Base-by-base conservation (phyloP, 2,329 filamentous ascomycete species). In the Cryphonectria japonica region DNA sequence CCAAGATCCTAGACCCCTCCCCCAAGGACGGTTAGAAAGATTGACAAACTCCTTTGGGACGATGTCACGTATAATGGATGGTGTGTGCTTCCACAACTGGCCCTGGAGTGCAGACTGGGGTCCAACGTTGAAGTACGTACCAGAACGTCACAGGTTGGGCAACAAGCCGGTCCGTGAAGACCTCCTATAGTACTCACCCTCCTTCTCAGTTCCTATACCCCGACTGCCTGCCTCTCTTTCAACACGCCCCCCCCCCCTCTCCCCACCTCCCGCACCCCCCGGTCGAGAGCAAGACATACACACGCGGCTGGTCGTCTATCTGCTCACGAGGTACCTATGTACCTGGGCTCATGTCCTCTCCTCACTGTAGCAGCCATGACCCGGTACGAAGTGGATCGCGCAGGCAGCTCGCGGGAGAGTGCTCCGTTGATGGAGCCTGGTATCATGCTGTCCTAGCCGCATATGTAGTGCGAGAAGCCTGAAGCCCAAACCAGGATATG, bases 61-160 rank as follows among this genome's bases (percentile, higher is more conserved):
- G 46, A 66, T 67, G 68, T 52, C 62, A 70, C 68, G 63, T 67
- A 68, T 67, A 32, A 67, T 71, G 62, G 64, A 19, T 71, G 57
- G 66, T 41, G 63, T 70, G 69, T 65, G 60, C 41, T 54, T 39
- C 32, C 52, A 62, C 64, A 54, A 66, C 62, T 22, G 57, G 63
- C 50, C 67, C 67, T 43, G 57, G 70, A 37, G 62, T 46, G 8
- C 1, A 8, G 67, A 69, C 66, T 32, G 32, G 64, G 63, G n/a
- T 59, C 62, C 54, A 65, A 57, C 50, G 34, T 50, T 32, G 57
- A 50, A 57, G 37, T 62, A 39, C 61, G 68, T 72, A 68, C 68
- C 68, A 50, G 57, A 52, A 61, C 66, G 41, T 41, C 37, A 34
- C 46, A 41, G 3, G 50, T 60, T 72, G 71, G 68, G 66, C 68